A percentile compares a stretch with the other conserved stretches of the same genome.
Evolutionary conservation across 306 rosid genomes (phyloP).

Genomic region (Ziziphus jujuba): DNA sequence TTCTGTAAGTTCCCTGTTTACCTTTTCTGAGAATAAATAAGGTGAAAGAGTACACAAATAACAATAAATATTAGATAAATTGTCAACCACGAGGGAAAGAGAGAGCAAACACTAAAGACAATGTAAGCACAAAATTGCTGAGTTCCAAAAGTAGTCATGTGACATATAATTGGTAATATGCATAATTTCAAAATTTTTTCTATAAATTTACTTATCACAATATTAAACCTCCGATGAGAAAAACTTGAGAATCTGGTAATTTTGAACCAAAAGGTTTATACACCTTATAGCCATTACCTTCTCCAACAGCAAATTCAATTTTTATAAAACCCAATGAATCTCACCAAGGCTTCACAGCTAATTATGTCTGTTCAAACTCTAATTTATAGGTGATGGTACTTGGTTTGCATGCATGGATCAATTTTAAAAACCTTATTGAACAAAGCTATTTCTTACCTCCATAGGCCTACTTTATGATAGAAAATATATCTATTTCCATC

Average conservation of each 20-base stretch:
- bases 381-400: neutral
- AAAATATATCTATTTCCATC: too few relatives aligned
- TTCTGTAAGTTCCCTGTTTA: neutral
- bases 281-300: neutral
- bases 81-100: neutral
- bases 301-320: neutral
- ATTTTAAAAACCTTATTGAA: neutral
- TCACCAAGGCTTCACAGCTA: neutral
- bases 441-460: neutral
- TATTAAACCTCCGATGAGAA: neutral
- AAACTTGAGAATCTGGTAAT: neutral
- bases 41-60: neutral
- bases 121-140: neutral
- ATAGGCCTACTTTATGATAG: too few relatives aligned
- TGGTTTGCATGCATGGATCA: neutral
- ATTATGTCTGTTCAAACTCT: neutral
- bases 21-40: conserved; percentile 1
- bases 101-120: neutral
- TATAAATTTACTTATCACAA: neutral
- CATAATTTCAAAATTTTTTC: neutral
- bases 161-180: neutral
- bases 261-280: neutral
- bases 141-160: neutral
- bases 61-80: neutral
- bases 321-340: neutral